Evolutionary conservation across 1,139 yeast genomes (phyloP), one percentile per base, ranked within the genome.

Genomic region (Nakaseomyces sp.): DNA sequence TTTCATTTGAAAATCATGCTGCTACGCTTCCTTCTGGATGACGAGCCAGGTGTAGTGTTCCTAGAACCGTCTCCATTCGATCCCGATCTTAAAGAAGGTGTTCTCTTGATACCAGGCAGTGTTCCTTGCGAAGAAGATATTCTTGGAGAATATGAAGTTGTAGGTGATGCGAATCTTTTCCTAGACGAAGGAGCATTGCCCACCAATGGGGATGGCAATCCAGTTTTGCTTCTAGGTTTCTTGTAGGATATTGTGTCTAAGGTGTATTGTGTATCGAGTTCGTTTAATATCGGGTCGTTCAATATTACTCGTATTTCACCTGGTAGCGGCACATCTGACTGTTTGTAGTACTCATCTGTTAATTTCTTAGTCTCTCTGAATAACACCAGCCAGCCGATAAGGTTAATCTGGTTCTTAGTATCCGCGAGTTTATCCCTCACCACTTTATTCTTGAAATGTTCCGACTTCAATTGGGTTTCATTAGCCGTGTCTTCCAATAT

Each of bases 81-180:
- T 7, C 28, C 38, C 5, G 28, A 20, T 42, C 57, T 51, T 25
- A 51, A 45, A 4, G 63, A 58, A 2, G 57, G 44, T 10, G 56
- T 49, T 39, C 63, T 54, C 43, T 50, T 56, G n/a, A 57, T 52
- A 32, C 63, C 61, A 6, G 63, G 63, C 25, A 58, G 45, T 24
- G 51, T 42, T 6, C 47, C 51, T 2, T 51, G 46, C 16, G 52
- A 35, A 8, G 57, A 46, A 17, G 41, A 19, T 15, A 22, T 28
- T 35, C 38, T 35, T 22, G 38, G 38, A n/a, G 38, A 20, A 16
- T 35, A 35, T 4, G 26, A n/a, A 13, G 26, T 16, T 8, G 38
- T 20, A 5, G 38, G 28, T 1, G 38, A 35, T 5, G 28, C 28
- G 22, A 20, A 20, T 15, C 28, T 35, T 22, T 22, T 35, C 28